Percentiles rank a stretch among this genome's conserved stretches.
These are phyloP conservation scores for Protomyces arabidopsidicola DNA, from an alignment of 1,139 yeast genomes.

Conservation along the genomic window DNA sequence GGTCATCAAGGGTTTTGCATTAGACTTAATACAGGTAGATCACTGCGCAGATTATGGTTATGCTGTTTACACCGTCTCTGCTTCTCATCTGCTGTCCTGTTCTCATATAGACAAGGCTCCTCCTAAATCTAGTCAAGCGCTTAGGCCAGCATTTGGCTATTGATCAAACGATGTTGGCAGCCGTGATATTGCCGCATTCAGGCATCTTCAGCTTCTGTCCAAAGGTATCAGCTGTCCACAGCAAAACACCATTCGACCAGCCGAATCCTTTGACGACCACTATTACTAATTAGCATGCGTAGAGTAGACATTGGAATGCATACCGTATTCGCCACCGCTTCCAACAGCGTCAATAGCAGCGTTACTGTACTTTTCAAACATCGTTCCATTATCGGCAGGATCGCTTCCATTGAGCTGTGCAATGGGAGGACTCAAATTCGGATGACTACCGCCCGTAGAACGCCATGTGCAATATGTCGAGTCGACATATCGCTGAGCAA, in stretches of 20 bases:
- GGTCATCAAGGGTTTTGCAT: too few relatives aligned
- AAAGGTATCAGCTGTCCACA: conserved; percentile 27
- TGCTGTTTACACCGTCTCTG: too few relatives aligned
- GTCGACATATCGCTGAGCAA: conserved; percentile 24
- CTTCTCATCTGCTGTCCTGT: too few relatives aligned
- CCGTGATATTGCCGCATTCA: conserved; percentile 16
- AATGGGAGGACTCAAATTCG: background rate
- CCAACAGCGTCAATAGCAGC: conserved; percentile 23
- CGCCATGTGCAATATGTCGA: conserved; percentile 27
- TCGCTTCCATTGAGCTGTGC: background rate
- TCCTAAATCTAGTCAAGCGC: too few relatives aligned
- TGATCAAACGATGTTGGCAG: background rate
- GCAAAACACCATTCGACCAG: conserved; percentile 27
- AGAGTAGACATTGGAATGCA: background rate
- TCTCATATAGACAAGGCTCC: too few relatives aligned
- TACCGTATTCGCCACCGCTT: conserved; percentile 26
- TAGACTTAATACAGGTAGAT: too few relatives aligned
- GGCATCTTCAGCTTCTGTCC: conserved; percentile 13
- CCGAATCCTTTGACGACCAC: conserved; percentile 23
- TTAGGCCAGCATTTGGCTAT: too few relatives aligned
- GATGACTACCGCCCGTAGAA: conserved; percentile 23
- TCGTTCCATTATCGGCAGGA: conserved; percentile 10
- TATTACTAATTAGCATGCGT: background rate
- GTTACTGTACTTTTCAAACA: conserved; percentile 26
- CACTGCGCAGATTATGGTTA: too few relatives aligned